These are phyloP conservation scores for Lipomyces oligophaga DNA, from an alignment of 805 yeast genomes.

Conservation along the genomic window DNA sequence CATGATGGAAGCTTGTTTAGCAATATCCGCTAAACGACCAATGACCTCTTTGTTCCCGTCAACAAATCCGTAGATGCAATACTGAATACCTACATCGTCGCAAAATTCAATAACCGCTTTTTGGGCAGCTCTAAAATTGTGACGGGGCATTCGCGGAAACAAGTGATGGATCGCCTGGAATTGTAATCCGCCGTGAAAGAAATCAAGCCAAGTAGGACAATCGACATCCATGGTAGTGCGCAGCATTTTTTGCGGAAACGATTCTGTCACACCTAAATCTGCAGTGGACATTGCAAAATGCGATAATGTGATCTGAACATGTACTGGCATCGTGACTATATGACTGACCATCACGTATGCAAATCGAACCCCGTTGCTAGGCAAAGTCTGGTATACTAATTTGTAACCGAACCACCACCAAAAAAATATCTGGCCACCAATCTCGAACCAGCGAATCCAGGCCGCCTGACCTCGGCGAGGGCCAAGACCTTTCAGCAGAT, in stretches of 20 bases:
- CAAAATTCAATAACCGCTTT: slow-evolving; percentile 70
- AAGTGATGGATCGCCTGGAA: slow-evolving; percentile 88
- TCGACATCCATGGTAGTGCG: slow-evolving; percentile 94
- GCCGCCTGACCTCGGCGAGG: slow-evolving; percentile 80
- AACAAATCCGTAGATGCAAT: slow-evolving; percentile 79
- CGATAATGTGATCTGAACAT: slow-evolving; percentile 83
- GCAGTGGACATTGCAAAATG: slow-evolving; percentile 94
- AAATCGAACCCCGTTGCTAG: slow-evolving; percentile 52
- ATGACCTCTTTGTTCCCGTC: slow-evolving; percentile 73
- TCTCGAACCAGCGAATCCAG: slow-evolving; percentile 77
- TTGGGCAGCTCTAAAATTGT: slow-evolving; percentile 75
- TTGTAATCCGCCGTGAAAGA: slow-evolving; percentile 86
- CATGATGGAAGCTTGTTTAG: slow-evolving; percentile 72
- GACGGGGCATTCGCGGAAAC: slow-evolving; percentile 85
- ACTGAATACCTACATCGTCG: slow-evolving; percentile 67
- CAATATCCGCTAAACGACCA: slow-evolving; percentile 65
- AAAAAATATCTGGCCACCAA: slow-evolving; percentile 65
- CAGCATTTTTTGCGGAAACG: slow-evolving; percentile 73
- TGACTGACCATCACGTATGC: slow-evolving; percentile 69
- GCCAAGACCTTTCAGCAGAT: slow-evolving; percentile 69
- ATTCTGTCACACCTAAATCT: slow-evolving; percentile 74
- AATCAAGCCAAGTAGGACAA: slow-evolving; percentile 90
- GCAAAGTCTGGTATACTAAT: slow-evolving; percentile 50
- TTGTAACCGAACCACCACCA: slow-evolving; percentile 78
- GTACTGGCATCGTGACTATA: slow-evolving; percentile 83